These are phyloP conservation scores for Chrysosphaeria jannelii DNA, from an alignment of 2,329 filamentous ascomycete species.

Conservation along the genomic window DNA sequence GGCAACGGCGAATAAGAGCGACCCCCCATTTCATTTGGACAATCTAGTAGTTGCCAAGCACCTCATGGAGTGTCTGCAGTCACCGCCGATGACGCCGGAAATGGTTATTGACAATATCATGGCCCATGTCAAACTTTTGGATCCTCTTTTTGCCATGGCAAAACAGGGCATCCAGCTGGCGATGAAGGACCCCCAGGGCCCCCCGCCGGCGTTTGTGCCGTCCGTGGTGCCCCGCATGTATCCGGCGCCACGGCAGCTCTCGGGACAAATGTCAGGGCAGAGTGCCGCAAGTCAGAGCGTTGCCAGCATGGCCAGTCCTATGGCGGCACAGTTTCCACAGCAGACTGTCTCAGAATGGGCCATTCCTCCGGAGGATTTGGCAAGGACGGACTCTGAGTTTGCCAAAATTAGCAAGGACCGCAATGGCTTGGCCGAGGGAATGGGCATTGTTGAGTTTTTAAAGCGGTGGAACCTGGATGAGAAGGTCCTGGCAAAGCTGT, in stretches of 20 bases:
- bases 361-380: slow-evolving; percentile 57
- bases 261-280: slow-evolving; percentile 62
- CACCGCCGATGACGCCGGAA: slow-evolving; percentile 18
- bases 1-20: no score
- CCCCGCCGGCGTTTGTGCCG: slow-evolving; percentile 10
- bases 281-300: no score
- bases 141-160: no score
- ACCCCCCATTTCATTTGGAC: no score
- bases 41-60: slow-evolving; percentile 99
- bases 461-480: slow-evolving; percentile 75
- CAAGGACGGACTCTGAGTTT: slow-evolving; percentile 67
- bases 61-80: slow-evolving; percentile 72
- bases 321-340: slow-evolving; percentile 13
- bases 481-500: slow-evolving; percentile 74
- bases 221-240: slow-evolving; percentile 13
- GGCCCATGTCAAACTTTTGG: no score
- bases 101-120: no score
- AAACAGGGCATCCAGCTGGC: background rate
- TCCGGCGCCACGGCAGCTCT: slow-evolving; percentile 30
- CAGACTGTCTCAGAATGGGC: slow-evolving; percentile 33
- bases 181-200: slow-evolving; percentile 7
- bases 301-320: slow-evolving; percentile 8
- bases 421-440: slow-evolving; percentile 64
- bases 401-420: slow-evolving; percentile 51
- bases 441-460: slow-evolving; percentile 83